Evolutionary conservation across 1,284 basidiomycete genomes (phyloP), one percentile per base, ranked within the genome.

Genomic region (Jaminaea rosea): DNA sequence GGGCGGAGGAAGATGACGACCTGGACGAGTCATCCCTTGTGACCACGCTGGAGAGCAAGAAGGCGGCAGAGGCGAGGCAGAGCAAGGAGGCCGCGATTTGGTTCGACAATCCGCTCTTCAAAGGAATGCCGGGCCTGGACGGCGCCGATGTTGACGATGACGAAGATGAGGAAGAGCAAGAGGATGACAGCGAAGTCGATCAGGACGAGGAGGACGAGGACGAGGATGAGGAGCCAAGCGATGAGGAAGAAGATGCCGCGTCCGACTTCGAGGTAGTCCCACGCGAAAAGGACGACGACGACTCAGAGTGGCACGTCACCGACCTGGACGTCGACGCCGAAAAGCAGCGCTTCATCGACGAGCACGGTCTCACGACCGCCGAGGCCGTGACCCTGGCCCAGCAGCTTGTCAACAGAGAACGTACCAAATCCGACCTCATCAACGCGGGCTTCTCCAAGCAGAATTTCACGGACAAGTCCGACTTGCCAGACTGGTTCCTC

Each of bases 391-490:
- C 89, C 1, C 79, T 99, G 24, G 94, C 94, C 0, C 88, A 91
- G 62, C 83, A 86, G 63, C 81, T 98, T 15, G 88, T 96, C 52
- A 98, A 98, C 75, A 85, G 89, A 23, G 79, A 89, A 76, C 88
- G 81, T 63, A 97, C 91, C 0, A 86, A 86, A 69, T 87, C 87
- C 5, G 82, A 89, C 37, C 80, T 99, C 17, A 81, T 98, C 69
- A 89, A 98, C 70, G 87, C 94, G 50, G 94, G 94, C 15, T 99
- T 98, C 79, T 91, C 85, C 77, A 87, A 90, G 19, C 87, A 91
- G 75, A 73, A 70, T 34, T 83, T 93, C 54, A 86, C 89, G 65
- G 82, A 88, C 60, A 94, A 92, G 77, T 88, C 96, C 50, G 89
- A 81, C 26, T 81, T 98, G 8, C 94, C 94, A 0, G 76, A 83